Evolutionary conservation across 31 red algal species (phyloP).

Genomic region (Bonnemaisonia californica): DNA sequence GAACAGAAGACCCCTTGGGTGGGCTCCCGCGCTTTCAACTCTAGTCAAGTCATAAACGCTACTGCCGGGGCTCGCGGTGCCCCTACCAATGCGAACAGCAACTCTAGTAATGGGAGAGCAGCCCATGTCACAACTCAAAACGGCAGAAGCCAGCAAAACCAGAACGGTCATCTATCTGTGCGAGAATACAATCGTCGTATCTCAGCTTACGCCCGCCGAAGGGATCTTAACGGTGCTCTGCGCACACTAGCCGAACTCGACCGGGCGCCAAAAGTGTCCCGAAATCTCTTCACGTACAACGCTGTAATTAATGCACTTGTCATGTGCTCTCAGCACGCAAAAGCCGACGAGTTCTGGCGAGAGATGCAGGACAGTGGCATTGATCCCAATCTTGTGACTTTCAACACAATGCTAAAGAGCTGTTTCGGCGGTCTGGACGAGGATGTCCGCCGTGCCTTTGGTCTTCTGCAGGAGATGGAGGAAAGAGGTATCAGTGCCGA

Average conservation of each 20-base stretch:
- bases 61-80: no score
- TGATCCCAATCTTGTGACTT: slow-evolving; percentile 65
- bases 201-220: slow-evolving; percentile 42
- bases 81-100: no score
- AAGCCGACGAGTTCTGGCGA: slow-evolving; percentile 57
- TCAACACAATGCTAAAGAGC: slow-evolving; percentile 65
- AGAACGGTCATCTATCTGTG: slow-evolving; percentile 29
- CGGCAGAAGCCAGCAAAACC: not conserved
- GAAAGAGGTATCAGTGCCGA: slow-evolving; percentile 61
- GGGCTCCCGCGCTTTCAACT: no score
- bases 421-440: slow-evolving; percentile 68
- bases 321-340: slow-evolving; percentile 61
- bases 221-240: slow-evolving; percentile 56
- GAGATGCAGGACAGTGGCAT: slow-evolving; percentile 69
- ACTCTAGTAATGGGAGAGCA: no score
- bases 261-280: slow-evolving; percentile 39
- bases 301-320: slow-evolving; percentile 73
- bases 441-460: slow-evolving; percentile 54
- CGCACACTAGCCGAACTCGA: slow-evolving; percentile 52
- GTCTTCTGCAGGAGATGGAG: slow-evolving; percentile 62
- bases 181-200: slow-evolving; percentile 70
- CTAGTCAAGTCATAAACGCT: no score
- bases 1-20: no score
- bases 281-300: slow-evolving; percentile 71
- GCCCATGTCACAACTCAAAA: not conserved